Evolutionary conservation across 2,329 filamentous ascomycete genomes (phyloP), one percentile per base, ranked within the genome.

Genomic region (Colletotrichum echinochloae): DNA sequence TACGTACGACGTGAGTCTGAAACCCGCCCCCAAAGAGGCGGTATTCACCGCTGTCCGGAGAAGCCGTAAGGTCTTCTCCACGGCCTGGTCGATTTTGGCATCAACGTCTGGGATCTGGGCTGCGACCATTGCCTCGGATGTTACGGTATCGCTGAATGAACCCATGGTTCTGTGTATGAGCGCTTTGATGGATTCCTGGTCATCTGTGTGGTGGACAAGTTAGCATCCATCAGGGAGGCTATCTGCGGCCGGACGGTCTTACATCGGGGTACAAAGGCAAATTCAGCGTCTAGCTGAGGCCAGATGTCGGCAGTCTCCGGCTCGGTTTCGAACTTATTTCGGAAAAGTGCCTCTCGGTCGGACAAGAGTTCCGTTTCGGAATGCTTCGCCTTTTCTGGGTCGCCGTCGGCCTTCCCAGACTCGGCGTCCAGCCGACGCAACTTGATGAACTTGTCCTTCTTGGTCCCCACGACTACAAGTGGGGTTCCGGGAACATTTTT

Each of bases 391-490:
- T 39, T 7, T 14, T 20, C n/a, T 8, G 35, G 7, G 7, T 52
- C 6, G 18, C 11, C 14, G 5, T 30, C 48, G 26, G 48, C 9
- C 5, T 20, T 30, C 5, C 26, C 16, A 4, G 48, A 9, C 16
- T 18, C 18, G 6, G 18, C 20, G 20, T 54, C 51, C 11, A n/a
- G 26, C 9, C n/a, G 33, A 44, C 61, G 46, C 11, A 63, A 20
- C 3, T 48, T 48, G n/a, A 77, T 60, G 33, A 74, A 76, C 56
- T 74, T 70, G 37, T 77, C 76, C 68, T 77, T 77, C 66, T 76
- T 77, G 0, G 75, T 77, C 7, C 76, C 74, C 23, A 77, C 75
- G 8, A 77, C 61, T 23, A 77, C 62, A 0, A 77, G 74, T 1
- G 75, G 76, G 5, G 74, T 73, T 20, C 66, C 60, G 5, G 74